Conservation (phyloP, 2,329 filamentous ascomycete genomes). For the Coleophoma eucalyptorum region DNA sequence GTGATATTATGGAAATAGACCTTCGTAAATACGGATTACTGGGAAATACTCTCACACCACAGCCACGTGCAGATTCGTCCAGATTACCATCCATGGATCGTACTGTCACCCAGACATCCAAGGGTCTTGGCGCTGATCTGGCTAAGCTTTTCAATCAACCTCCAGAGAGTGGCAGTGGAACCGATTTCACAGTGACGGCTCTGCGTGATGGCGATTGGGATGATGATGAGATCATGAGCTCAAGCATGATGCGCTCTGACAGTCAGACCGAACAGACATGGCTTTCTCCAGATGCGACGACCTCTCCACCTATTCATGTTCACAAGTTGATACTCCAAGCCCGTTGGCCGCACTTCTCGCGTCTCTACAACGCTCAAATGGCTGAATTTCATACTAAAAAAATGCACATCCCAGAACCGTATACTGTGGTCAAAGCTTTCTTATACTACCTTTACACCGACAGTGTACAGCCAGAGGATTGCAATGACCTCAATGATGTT, state of each 20-base stretch:
- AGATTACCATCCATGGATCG: constrained; percentile 42
- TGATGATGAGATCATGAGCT: constrained; percentile 55
- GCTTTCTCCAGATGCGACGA: constrained; percentile 58
- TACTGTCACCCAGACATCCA: constrained; percentile 50
- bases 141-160: constrained; percentile 82
- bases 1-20: constrained; percentile 92
- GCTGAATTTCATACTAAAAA: constrained; percentile 94
- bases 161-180: constrained; percentile 79
- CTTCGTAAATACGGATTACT: constrained; percentile 87
- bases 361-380: constrained; percentile 92
- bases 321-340: constrained; percentile 93
- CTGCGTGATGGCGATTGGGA: constrained; percentile 70
- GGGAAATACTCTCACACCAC: constrained; percentile 66
- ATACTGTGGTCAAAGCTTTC: constrained; percentile 90
- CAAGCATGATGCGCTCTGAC: constrained; percentile 42
- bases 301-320: constrained; percentile 84
- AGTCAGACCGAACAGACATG: constrained; percentile 40
- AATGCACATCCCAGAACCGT: constrained; percentile 97
- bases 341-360: constrained; percentile 94
- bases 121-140: constrained; percentile 78
- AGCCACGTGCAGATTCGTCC: constrained; percentile 44
- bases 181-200: constrained; percentile 89
- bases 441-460: constrained; percentile 97
- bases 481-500: constrained; percentile 73
- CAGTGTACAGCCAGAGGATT: constrained; percentile 63